Base-by-base conservation (phyloP, 768 basidiomycete genomes). In the Tulasnella sp. region DNA sequence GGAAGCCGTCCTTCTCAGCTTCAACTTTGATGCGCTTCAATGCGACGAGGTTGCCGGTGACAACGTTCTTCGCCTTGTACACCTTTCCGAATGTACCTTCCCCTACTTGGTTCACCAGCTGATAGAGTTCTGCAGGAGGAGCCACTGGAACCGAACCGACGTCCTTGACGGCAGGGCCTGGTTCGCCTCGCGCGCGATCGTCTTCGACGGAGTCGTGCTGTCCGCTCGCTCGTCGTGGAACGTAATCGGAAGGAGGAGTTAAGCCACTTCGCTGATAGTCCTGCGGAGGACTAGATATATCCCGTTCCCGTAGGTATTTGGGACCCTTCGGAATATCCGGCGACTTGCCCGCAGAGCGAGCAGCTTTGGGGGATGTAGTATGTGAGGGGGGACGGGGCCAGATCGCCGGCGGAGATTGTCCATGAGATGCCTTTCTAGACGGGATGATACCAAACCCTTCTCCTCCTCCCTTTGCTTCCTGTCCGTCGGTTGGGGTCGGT, bases 1-100 rank as follows among this genome's bases (percentile, higher is more conserved):
- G 98, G 84, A 99, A 99, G 0, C 98, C 98, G 83, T 99, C 98
- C 82, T 90, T 91, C 85, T 99, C 98, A 6, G 93, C 89, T 83
- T 99, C 98, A 96, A 99, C 98, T 61, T 96, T 89, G 82, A 99
- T 98, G 75, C 96, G 90, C 86, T 99, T 99, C 80, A 99, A 85
- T 23, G 98, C 98, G 51, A 98, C 96, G 79, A 91, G 86, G 16
- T 87, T 83, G 48, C 90, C 91, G n/a, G 90, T 92, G 71, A 91
- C 86, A 13, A 88, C 90, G 81, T 97, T 96, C 79, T 90, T 89
- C 3, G 97, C 97, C 84, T 99, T 99, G 86, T 98, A 93, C 0
- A 99, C 97, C 83, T 99, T 97, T 32, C 97, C 97, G 83, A 99
- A 99, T 2, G 98, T 99, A 3, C 98, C 98, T 84, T 99, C 97